These are phyloP conservation scores for Scutellaria minor DNA, from an alignment of 257 asterid genomes.

Conservation along the genomic window DNA sequence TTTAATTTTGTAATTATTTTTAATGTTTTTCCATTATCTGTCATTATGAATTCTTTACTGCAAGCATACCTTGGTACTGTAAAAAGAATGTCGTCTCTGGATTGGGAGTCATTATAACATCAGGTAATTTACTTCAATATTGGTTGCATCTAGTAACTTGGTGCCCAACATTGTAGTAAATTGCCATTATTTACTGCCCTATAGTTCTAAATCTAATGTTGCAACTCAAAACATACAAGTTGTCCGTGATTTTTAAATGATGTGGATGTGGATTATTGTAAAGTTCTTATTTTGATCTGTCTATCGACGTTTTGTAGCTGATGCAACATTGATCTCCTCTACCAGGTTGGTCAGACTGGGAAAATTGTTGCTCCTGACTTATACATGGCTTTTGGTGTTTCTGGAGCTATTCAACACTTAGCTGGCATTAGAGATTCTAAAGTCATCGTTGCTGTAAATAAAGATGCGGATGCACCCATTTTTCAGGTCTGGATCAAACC, in stretches of 20 bases:
- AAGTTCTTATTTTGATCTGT: constrained; percentile 9
- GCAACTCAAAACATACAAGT: background rate
- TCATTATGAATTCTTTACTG: background rate
- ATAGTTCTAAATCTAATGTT: constrained; percentile 16
- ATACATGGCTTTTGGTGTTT: constrained; percentile 97
- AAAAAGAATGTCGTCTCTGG: background rate
- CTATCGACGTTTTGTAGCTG: constrained; percentile 21
- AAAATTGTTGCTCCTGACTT: constrained; percentile 93
- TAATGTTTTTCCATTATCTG: constrained; percentile 13
- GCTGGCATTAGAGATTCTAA: constrained; percentile 98
- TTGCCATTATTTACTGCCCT: background rate
- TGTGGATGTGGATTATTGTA: constrained; percentile 17
- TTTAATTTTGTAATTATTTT: background rate
- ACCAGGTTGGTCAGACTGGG: constrained; percentile 97
- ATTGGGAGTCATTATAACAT: background rate
- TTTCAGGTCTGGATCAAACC: constrained; percentile 72
- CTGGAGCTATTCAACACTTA: constrained; percentile 98
- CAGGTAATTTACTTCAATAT: background rate
- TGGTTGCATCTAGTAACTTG: background rate
- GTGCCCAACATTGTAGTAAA: background rate
- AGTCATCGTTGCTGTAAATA: constrained; percentile 94
- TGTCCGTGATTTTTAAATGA: background rate
- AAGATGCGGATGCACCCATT: constrained; percentile 96
- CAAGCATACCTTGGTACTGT: constrained; percentile 15
- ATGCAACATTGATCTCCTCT: constrained; percentile 24